Evolutionary conservation across 192 early-diverging fungal genomes (phyloP), one percentile per base, ranked within the genome.

Genomic region (Coemansia sp.): DNA sequence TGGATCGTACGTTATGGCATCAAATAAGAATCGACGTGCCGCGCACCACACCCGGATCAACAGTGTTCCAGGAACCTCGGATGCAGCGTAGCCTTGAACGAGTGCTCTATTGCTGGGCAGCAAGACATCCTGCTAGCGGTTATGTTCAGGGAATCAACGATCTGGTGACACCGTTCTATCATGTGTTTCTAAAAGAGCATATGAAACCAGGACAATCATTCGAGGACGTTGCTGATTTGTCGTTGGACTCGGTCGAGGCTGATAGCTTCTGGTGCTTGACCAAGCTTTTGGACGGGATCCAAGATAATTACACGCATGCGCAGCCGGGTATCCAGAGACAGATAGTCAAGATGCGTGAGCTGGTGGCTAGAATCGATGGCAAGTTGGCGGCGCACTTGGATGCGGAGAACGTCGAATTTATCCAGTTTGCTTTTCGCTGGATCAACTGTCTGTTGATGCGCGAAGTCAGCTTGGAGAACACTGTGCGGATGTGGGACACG

Each of bases 91-190:
- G 90, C 55, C 82, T 99, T 9, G 96, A 95, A 79, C 88, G 95
- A 14, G 89, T 98, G 33, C 86, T 99, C 3, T 99, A 99, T 69
- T 91, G 92, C 67, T 99, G 98, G 98, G 94, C 98, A 0, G 96
- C 95, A 14, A 86, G 98, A 28, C 98, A 99, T 65, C 98, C 98
- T 7, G 98, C 98, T n/a, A 93, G 91, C 79, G 96, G 96, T 55
- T 99, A 98, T 78, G 98, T 99, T 11, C 98, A 99, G 68, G 98
- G 98, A 1, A 99, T 99, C 71, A 98, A 99, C 82, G 98, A 99
- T 71, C 84, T 99, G 33, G 93, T 96, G 9, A 97, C 95, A 35
- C 96, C 98, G 17, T 98, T 99, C 67, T 96, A 93, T 74, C 89
- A 90, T 61, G 98, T 99, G 45, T 99, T 96, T 67, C 69, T 98